Conservation (phyloP, 805 yeast species). For the Sugiyamaella boreocaroliniensis region DNA sequence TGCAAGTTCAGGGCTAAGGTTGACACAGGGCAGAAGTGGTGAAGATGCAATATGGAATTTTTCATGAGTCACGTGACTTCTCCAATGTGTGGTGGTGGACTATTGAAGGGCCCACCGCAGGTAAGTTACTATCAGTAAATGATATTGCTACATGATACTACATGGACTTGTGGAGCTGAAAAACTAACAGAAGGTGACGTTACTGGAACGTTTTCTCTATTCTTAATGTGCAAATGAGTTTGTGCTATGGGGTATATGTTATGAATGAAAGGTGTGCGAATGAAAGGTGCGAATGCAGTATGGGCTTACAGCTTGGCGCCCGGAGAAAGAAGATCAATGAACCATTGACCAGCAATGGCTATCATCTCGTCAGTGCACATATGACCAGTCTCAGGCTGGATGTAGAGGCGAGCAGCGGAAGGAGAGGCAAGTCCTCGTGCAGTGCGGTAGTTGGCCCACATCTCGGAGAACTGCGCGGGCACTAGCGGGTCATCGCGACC, state of each 20-base stretch:
- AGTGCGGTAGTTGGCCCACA: slow-evolving; percentile 24
- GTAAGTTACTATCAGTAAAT: too few species aligned
- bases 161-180: not conserved
- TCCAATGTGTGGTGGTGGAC: too few species aligned
- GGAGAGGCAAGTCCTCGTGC: slow-evolving; percentile 2
- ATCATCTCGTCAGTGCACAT: slow-evolving; percentile 26
- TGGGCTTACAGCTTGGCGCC: not conserved
- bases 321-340: slow-evolving; percentile 4
- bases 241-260: not conserved
- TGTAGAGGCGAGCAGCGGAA: slow-evolving; percentile 19
- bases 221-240: too few species aligned
- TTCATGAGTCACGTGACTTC: not conserved
- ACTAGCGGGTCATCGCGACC: slow-evolving; percentile 34
- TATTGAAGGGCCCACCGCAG: too few species aligned
- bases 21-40: not conserved
- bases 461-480: slow-evolving; percentile 29
- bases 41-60: not conserved
- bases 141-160: not conserved
- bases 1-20: not conserved
- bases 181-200: too few species aligned
- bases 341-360: slow-evolving; percentile 24
- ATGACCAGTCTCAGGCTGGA: slow-evolving; percentile 30
- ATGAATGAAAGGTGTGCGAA: not conserved
- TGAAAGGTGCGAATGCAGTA: not conserved
- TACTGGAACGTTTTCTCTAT: too few species aligned